These are phyloP conservation scores for Monosporascus sp. DNA, from an alignment of 2,329 filamentous ascomycete genomes.

Conservation along the genomic window DNA sequence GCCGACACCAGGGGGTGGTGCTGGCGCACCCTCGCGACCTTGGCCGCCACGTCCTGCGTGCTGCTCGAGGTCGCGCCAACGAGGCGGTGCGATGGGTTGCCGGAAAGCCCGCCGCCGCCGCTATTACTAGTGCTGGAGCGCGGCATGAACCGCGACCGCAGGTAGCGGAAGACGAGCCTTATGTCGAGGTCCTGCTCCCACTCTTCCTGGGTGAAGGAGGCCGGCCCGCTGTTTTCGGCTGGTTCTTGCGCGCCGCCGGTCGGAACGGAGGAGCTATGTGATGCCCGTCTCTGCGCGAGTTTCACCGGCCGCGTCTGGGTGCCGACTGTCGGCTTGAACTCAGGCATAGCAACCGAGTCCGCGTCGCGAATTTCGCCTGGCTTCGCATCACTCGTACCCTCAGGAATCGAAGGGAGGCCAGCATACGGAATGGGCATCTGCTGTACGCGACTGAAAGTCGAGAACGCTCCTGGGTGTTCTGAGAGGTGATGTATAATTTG, in stretches of 20 bases:
- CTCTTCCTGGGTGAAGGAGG: conserved; percentile 63
- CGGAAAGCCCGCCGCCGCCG: conserved; percentile 27
- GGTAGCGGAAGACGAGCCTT: conserved; percentile 84
- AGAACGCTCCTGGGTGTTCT: conserved; percentile 84
- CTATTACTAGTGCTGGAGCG: conserved; percentile 34
- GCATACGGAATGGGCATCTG: conserved; percentile 68
- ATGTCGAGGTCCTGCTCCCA: conserved; percentile 94
- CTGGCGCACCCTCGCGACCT: conserved; percentile 78
- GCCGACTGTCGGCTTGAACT: conserved; percentile 45
- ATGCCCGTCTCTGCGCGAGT: conserved; percentile 25
- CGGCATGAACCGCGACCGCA: conserved; percentile 67
- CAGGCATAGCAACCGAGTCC: conserved; percentile 39
- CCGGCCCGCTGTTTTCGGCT: conserved; percentile 10
- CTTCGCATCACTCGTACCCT: conserved; percentile 34
- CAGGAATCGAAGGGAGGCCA: conserved; percentile 63
- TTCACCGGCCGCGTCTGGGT: conserved; percentile 30
- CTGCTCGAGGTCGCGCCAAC: conserved; percentile 15
- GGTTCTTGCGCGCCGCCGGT: conserved; percentile 9
- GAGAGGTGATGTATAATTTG: conserved; percentile 77
- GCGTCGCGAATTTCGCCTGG: conserved; percentile 38
- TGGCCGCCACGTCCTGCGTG: conserved; percentile 63
- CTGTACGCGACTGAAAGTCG: conserved; percentile 65
- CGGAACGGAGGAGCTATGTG: conserved; percentile 4
- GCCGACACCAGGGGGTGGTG: conserved; percentile 84
- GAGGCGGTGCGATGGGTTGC: conserved; percentile 44